Conservation (phyloP, 805 yeast species). For the Saccharomycopsis malanga region DNA sequence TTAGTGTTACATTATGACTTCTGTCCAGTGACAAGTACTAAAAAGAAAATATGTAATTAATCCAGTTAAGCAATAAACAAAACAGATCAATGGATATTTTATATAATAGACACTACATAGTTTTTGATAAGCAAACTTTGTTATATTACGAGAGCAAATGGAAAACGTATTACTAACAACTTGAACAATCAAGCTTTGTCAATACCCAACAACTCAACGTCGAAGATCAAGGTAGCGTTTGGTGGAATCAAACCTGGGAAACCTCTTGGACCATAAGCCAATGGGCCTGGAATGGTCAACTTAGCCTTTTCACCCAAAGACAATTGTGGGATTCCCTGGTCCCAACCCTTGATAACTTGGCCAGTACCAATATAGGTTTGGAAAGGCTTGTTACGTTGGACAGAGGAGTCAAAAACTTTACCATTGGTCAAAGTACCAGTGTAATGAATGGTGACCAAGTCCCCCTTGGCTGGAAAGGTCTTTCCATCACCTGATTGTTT, state of each 20-base stretch:
- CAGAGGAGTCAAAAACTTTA: slow-evolving; percentile 90
- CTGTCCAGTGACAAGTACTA: too few relatives aligned
- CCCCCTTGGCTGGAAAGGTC: slow-evolving; percentile 82
- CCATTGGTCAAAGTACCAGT: slow-evolving; percentile 94
- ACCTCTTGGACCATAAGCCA: slow-evolving; percentile 92
- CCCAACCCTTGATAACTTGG: slow-evolving; percentile 96
- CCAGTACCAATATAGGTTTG: slow-evolving; percentile 95
- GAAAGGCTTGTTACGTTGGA: slow-evolving; percentile 94
- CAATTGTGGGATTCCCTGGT: slow-evolving; percentile 85
- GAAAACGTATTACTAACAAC: too few relatives aligned
- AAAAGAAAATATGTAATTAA: too few relatives aligned
- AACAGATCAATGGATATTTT: too few relatives aligned
- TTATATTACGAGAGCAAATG: too few relatives aligned
- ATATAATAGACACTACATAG: too few relatives aligned
- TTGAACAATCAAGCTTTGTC: slow-evolving; percentile 7
- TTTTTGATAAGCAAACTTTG: too few relatives aligned
- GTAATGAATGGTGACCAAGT: slow-evolving; percentile 88
- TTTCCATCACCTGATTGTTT: slow-evolving; percentile 53
- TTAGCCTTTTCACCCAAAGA: slow-evolving; percentile 91
- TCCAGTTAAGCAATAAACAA: too few relatives aligned
- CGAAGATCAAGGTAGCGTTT: slow-evolving; percentile 85
- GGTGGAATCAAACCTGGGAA: slow-evolving; percentile 97
- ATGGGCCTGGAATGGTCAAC: slow-evolving; percentile 85
- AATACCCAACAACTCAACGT: slow-evolving; percentile 51
- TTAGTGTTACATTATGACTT: too few relatives aligned